Percentiles rank a stretch among this genome's conserved stretches.
Conservation (phyloP, 441 rosid species). For the Pelargonium australe region DNA sequence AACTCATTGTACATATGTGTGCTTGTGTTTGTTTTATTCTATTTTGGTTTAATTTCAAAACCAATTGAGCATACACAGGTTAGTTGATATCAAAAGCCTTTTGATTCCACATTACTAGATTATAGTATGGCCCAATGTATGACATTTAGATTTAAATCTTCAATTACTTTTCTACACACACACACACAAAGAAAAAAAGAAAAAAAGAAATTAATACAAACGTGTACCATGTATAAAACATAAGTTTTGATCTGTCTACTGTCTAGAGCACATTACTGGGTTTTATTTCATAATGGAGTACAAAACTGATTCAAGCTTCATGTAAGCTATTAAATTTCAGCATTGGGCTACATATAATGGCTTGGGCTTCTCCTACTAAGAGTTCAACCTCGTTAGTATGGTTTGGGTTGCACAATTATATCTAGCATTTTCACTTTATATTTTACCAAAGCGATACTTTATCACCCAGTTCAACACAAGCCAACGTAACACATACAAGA, state of each 20-base stretch:
- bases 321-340: no score
- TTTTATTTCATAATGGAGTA: no score
- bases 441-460: no score
- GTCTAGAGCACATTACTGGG: no score
- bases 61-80: not conserved
- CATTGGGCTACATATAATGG: no score
- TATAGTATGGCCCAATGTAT: not conserved
- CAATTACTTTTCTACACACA: not conserved
- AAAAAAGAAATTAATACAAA: not conserved
- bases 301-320: no score
- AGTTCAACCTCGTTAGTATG: no score
- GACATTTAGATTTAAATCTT: not conserved
- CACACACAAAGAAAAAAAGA: not conserved
- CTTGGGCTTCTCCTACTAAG: no score
- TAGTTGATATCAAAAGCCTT: not conserved
- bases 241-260: not conserved
- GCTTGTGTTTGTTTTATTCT: slow-evolving; percentile 4
- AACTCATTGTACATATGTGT: slow-evolving; percentile 1
- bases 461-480: no score
- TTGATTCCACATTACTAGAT: not conserved
- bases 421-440: no score
- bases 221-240: not conserved
- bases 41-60: not conserved
- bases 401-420: no score
- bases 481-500: not conserved